These are phyloP conservation scores for Cladorrhinum sp. DNA, from an alignment of 2,329 filamentous ascomycete species.

Conservation along the genomic window DNA sequence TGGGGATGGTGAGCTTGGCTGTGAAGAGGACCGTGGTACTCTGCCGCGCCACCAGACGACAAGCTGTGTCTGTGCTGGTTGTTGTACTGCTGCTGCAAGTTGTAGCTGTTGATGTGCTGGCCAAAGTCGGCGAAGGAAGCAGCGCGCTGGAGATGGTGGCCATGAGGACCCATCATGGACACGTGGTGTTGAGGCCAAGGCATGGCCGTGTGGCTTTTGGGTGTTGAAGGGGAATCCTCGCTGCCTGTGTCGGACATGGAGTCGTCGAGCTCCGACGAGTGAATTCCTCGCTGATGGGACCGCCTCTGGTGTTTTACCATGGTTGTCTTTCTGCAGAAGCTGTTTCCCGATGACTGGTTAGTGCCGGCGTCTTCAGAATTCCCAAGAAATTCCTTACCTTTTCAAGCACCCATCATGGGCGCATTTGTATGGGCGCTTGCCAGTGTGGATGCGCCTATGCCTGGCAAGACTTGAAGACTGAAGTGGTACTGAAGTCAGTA, in stretches of 20 bases:
- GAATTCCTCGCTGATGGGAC: slow-evolving; percentile 57
- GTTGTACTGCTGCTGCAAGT: slow-evolving; percentile 42
- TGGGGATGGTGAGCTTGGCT: slow-evolving; percentile 31
- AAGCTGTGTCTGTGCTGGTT: slow-evolving; percentile 45
- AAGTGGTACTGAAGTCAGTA: slow-evolving; percentile 32
- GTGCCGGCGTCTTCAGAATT: slow-evolving; percentile 9
- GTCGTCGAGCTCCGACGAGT: slow-evolving; percentile 55
- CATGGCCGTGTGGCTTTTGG: slow-evolving; percentile 47
- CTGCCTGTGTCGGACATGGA: slow-evolving; percentile 55
- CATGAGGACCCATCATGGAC: slow-evolving; percentile 37
- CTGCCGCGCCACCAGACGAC: slow-evolving; percentile 42
- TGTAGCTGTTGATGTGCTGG: slow-evolving; percentile 47
- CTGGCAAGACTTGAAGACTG: slow-evolving; percentile 64
- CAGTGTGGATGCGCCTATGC: slow-evolving; percentile 64
- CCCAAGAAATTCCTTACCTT: slow-evolving; percentile 42
- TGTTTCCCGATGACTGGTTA: slow-evolving; percentile 36
- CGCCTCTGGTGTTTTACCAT: slow-evolving; percentile 66
- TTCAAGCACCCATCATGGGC: slow-evolving; percentile 60
- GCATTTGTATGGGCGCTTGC: slow-evolving; percentile 65
- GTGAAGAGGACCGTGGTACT: slow-evolving; percentile 40
- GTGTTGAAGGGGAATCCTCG: slow-evolving; percentile 58
- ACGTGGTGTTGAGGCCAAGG: slow-evolving; percentile 49
- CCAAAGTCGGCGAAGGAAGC: slow-evolving; percentile 55
- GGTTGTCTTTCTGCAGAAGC: slow-evolving; percentile 70
- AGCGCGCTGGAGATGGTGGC: slow-evolving; percentile 48